Evolutionary conservation across 1,284 basidiomycete genomes (phyloP), one percentile per base, ranked within the genome.

Genomic region (Heterobasidion annosum): DNA sequence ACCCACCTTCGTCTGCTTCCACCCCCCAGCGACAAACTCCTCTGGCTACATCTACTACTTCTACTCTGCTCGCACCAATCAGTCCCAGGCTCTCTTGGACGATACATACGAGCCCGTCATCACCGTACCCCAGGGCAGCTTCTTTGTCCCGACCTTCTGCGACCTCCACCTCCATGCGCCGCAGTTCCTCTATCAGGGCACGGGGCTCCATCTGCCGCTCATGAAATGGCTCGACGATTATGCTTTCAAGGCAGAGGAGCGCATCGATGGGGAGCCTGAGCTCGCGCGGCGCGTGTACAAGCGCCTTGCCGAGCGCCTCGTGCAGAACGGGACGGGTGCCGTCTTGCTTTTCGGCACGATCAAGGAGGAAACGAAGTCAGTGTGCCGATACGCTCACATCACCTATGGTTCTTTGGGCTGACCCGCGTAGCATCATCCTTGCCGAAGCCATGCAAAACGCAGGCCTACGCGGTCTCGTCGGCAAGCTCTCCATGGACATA

Each of bases 401-500:
- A 42, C n/a, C 37, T 5, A 0, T 40, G 10, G 4, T n/a, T 40
- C n/a, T 8, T 40, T 8, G 12, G 3, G 12, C 37, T n/a, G n/a
- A 40, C 37, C 0, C n/a, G 25, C 45, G 10, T 47, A 92, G 89
- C 64, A 61, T 93, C 9, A 82, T 92, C 19, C 79, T 93, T 0
- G 89, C 89, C 1, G 70, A 80, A 35, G 76, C 74, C 7, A 90
- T 92, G 78, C 82, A 83, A 57, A 62, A 70, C 0, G 78, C 78
- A n/a, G 90, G 91, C 1, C 63, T 93, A 16, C 74, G 91, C 42
- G 88, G 81, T 0, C 89, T 88, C 60, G 78, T 93, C 13, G 91
- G 91, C 19, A 93, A 93, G 64, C 72, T 93, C 12, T 90, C 88
- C 0, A 92, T 92, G 90, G 89, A 92, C 65, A 81, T 81, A 35